Base-by-base conservation (phyloP, 805 yeast species). In the Komagataella pastoris region DNA sequence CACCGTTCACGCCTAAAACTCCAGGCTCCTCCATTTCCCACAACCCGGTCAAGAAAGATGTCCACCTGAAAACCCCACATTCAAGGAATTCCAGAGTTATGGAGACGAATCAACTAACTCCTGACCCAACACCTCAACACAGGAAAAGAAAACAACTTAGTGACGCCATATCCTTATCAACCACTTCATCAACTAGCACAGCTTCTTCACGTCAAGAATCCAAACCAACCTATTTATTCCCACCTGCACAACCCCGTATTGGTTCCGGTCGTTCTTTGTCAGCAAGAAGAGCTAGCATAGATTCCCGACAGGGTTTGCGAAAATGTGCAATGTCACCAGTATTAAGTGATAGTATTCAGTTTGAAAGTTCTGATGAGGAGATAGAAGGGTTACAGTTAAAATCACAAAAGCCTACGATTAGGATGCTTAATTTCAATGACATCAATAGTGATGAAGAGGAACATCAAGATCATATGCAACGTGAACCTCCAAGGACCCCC, bases 181-280 rank as follows among this genome's bases (percentile, higher is more conserved):
- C 40, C 14, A 30, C 40, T 30, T 30, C 40, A 30, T 30, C 40
- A 10, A 30, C 14, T 8, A 8, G 14, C n/a, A 5, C 14, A 30
- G 5, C 40, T 30, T 10, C 40, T 30, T 30, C 40, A 30, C 40
- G 40, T n/a, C 21, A 6, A 17, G 48, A 19, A 7, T 46, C 48
- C 24, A n/a, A 47, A 8, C 24, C 47, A 24, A 49, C 24, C 10
- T 23, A 10, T n/a, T 17, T 64, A 36, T 65, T 65, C 50, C 67
- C 66, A 10, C 49, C 56, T 8, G 64, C 65, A 2, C 62, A 58
- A 4, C 63, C 68, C 1, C 62, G 66, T 1, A 56, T 64, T 8
- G 68, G 67, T 3, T 56, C 63, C 7, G 68, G 68, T 12, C 6
- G 17, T 12, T 47, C 17, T 50, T 30, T n/a, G 17, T n/a, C 12